Conservation (phyloP, 2,329 filamentous ascomycete species). For the Microcyclosporella mali region DNA sequence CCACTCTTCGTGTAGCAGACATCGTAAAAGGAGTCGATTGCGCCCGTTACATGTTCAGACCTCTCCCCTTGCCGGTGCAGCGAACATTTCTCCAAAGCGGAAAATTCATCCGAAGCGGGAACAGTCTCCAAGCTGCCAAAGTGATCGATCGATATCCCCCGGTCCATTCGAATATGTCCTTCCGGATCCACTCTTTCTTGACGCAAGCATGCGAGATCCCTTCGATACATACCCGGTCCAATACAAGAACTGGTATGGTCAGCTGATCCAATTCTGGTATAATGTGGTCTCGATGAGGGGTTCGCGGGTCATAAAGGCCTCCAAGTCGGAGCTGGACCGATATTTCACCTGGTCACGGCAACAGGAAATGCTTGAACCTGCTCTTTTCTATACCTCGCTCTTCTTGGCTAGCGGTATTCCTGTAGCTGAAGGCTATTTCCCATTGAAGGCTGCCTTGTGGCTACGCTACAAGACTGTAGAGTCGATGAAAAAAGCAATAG, state of each 20-base stretch:
- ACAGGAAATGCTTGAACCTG: slow-evolving; percentile 13
- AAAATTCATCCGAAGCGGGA: neutral
- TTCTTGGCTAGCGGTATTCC: slow-evolving; percentile 22
- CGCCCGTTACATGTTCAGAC: neutral
- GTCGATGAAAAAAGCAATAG: slow-evolving; percentile 20
- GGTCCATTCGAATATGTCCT: slow-evolving; percentile 8
- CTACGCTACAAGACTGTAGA: slow-evolving; percentile 15
- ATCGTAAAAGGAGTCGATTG: neutral
- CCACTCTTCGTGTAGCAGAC: no score
- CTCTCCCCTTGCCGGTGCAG: neutral
- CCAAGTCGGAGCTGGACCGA: slow-evolving; percentile 7
- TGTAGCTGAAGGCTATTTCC: slow-evolving; percentile 16
- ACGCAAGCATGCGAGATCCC: slow-evolving; percentile 18
- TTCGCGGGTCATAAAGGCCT: slow-evolving; percentile 16
- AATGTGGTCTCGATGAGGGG: slow-evolving; percentile 10
- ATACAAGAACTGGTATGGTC: slow-evolving; percentile 19
- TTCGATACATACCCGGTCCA: slow-evolving; percentile 20
- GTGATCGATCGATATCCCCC: slow-evolving; percentile 12
- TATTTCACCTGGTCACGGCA: slow-evolving; percentile 2
- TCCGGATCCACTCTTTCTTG: slow-evolving; percentile 12
- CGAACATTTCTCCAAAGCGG: slow-evolving; percentile 5
- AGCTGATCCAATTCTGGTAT: slow-evolving; percentile 20
- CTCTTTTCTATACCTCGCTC: slow-evolving; percentile 19
- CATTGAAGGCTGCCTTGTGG: slow-evolving; percentile 13
- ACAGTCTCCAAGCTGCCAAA: neutral